A percentile compares a stretch with the other conserved stretches of the same genome.
These are phyloP conservation scores for Raphanus hybrid DNA, from an alignment of 441 rosid species.

Conservation along the genomic window DNA sequence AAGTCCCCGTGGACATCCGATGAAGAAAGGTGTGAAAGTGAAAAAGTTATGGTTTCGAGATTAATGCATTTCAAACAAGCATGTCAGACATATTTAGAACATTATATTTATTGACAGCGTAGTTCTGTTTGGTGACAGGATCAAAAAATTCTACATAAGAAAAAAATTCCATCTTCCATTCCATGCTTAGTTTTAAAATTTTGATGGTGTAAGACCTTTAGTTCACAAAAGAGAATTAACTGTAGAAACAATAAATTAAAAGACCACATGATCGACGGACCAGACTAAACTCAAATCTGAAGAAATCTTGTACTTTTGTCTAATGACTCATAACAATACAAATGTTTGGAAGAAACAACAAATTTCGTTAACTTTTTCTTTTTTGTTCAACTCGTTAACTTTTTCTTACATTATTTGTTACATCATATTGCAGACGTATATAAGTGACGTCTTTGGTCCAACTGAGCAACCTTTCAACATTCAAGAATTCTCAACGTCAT, in stretches of 20 bases:
- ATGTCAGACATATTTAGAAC: neutral
- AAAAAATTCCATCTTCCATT: neutral
- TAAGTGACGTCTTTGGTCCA: conserved; percentile 12
- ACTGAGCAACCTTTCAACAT: conserved; percentile 8
- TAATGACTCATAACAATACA: neutral
- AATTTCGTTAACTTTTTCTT: neutral
- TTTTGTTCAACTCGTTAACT: neutral
- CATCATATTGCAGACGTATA: conserved; percentile 7
- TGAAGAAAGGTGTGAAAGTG: neutral
- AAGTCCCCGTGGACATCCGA: conserved; percentile 1
- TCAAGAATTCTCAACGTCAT: neutral
- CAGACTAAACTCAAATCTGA: neutral
- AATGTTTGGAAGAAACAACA: conserved; percentile 10
- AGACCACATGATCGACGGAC: neutral
- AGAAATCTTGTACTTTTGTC: neutral
- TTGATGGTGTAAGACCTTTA: neutral
- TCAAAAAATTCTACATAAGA: neutral
- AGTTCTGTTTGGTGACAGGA: neutral
- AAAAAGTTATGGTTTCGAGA: conserved; percentile 6
- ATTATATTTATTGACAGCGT: neutral
- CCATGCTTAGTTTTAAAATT: neutral
- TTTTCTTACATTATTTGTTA: neutral
- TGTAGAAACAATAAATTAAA: neutral
- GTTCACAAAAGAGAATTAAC: neutral
- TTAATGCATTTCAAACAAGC: conserved; percentile 18